Conservation (phyloP, 2,329 filamentous ascomycete genomes). For the Pseudomassariella vexata region DNA sequence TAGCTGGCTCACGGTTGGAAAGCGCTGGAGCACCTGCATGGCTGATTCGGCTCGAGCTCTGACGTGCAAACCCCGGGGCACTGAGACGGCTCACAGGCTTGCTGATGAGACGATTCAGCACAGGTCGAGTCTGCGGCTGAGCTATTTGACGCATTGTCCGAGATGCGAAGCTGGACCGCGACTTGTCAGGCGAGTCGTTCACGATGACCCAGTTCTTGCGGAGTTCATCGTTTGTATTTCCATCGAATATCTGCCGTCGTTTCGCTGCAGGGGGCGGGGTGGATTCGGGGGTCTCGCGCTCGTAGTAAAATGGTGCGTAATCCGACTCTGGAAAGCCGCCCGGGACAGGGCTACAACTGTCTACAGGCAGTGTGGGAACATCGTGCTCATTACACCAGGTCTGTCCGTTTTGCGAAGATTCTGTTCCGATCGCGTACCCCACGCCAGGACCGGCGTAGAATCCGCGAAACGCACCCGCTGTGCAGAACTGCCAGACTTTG, state of each 20-base stretch:
- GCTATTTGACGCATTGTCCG: neutral
- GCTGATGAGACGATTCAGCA: slow-evolving; percentile 38
- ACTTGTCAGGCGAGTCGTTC: slow-evolving; percentile 28
- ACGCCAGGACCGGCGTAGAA: slow-evolving; percentile 82
- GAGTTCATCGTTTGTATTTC: slow-evolving; percentile 45
- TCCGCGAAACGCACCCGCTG: slow-evolving; percentile 65
- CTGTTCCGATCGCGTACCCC: slow-evolving; percentile 54
- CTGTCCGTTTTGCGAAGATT: slow-evolving; percentile 11
- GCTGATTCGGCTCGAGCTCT: slow-evolving; percentile 38
- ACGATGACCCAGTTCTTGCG: slow-evolving; percentile 70
- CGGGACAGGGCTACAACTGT: slow-evolving; percentile 15
- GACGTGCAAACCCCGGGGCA: slow-evolving; percentile 18
- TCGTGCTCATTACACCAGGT: slow-evolving; percentile 23
- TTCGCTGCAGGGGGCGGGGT: slow-evolving; percentile 45
- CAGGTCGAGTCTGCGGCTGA: slow-evolving; percentile 6
- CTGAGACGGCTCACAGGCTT: slow-evolving; percentile 32
- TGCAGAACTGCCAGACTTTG: slow-evolving; percentile 83
- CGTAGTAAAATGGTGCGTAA: slow-evolving; percentile 24
- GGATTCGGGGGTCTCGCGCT: slow-evolving; percentile 27
- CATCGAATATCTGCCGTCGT: slow-evolving; percentile 45
- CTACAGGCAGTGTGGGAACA: slow-evolving; percentile 17
- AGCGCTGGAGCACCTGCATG: slow-evolving; percentile 38
- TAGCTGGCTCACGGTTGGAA: slow-evolving; percentile 39
- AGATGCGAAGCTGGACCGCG: slow-evolving; percentile 10
- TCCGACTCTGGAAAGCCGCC: slow-evolving; percentile 27